Conservation (phyloP, 805 yeast genomes). For the Millerozyma acaciae region DNA sequence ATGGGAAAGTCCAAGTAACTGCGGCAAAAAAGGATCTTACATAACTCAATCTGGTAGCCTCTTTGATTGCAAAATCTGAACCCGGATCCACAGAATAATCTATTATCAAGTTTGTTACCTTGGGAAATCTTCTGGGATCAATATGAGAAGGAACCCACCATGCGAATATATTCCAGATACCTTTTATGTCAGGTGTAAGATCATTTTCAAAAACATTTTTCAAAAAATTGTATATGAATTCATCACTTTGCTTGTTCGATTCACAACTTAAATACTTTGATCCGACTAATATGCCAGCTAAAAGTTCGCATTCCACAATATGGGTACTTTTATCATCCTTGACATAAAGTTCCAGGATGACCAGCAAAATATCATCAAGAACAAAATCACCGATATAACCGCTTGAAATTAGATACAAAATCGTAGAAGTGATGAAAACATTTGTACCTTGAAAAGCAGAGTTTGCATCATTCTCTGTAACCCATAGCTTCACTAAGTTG, state of each 20-base stretch:
- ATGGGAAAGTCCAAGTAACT: constrained; percentile 53
- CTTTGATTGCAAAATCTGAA: constrained; percentile 61
- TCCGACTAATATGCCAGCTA: constrained; percentile 58
- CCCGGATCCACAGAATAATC: constrained; percentile 44
- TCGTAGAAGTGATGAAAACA: constrained; percentile 51
- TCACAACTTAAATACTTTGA: constrained; percentile 38
- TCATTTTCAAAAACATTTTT: constrained; percentile 47
- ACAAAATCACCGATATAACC: constrained; percentile 40
- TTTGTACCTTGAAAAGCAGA: constrained; percentile 64
- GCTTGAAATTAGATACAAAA: constrained; percentile 47
- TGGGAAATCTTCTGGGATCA: constrained; percentile 64
- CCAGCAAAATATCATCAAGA: constrained; percentile 49
- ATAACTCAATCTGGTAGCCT: constrained; percentile 57
- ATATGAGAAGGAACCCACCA: constrained; percentile 70
- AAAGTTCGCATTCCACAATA: constrained; percentile 67
- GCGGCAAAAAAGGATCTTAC: constrained; percentile 47
- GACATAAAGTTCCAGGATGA: constrained; percentile 50
- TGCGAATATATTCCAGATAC: constrained; percentile 71
- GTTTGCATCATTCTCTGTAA: constrained; percentile 65
- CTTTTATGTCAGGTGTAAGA: constrained; percentile 67
- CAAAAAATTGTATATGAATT: constrained; percentile 43
- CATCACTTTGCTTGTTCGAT: constrained; percentile 37
- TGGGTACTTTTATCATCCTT: constrained; percentile 72
- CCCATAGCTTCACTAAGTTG: constrained; percentile 46
- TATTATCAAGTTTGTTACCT: constrained; percentile 42